These are phyloP conservation scores for Penicillium sp. DNA, from an alignment of 2,329 filamentous ascomycete genomes.

Conservation along the genomic window DNA sequence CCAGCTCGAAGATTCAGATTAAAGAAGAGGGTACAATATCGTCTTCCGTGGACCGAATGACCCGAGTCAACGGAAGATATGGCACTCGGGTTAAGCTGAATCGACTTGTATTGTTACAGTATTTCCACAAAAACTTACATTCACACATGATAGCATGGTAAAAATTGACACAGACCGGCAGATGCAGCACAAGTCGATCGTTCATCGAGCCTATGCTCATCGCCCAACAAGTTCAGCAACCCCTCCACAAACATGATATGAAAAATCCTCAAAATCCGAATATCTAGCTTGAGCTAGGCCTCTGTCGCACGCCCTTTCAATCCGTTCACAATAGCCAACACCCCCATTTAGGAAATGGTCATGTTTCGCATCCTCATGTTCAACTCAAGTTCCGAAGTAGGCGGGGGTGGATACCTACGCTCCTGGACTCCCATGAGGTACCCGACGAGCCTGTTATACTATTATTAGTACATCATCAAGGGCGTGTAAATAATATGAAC, in stretches of 20 bases:
- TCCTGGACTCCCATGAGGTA: background rate
- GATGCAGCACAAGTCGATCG: background rate
- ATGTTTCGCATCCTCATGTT: background rate
- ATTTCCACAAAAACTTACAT: background rate
- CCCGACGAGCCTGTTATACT: background rate
- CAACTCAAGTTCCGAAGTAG: background rate
- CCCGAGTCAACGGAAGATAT: background rate
- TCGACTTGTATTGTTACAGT: background rate
- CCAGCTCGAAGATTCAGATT: background rate
- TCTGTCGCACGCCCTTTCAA: too few relatives aligned
- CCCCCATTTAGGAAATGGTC: background rate
- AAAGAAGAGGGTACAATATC: conserved; percentile 2
- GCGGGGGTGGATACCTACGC: background rate
- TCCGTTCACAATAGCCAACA: too few relatives aligned
- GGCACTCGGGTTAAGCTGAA: background rate
- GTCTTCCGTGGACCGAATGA: background rate
- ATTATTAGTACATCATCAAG: background rate
- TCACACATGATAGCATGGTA: background rate
- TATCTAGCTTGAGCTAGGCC: too few relatives aligned
- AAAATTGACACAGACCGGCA: too few relatives aligned
- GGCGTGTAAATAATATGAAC: background rate
- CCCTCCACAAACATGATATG: background rate
- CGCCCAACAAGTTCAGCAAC: background rate
- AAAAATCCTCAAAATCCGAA: background rate
- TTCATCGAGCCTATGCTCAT: background rate